Percentiles rank a stretch among this genome's conserved stretches.
Conservation (phyloP, 441 rosid genomes). For the Syzygium syzygioides region DNA sequence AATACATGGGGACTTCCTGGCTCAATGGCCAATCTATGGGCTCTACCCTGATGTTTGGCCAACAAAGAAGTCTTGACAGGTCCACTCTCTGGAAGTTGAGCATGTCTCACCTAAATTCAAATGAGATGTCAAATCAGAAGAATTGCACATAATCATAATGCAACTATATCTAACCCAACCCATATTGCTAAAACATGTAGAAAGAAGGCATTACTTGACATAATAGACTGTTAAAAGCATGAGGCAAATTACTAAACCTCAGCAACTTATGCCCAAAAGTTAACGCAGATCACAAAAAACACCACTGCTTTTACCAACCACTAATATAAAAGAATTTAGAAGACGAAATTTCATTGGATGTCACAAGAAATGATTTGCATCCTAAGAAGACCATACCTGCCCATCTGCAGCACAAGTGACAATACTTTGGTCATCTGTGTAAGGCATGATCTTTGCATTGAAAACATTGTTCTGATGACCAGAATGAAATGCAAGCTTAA, state of each 20-base stretch:
- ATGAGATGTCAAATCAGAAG: neutral
- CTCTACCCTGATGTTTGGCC: constrained; percentile 60
- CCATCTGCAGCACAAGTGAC: constrained; percentile 17
- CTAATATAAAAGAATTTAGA: neutral
- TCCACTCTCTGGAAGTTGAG: constrained; percentile 57
- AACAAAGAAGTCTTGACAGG: constrained; percentile 50
- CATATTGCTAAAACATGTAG: neutral
- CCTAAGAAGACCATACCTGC: neutral
- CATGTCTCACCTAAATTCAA: constrained; percentile 61
- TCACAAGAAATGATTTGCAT: neutral
- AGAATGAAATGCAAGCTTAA: neutral
- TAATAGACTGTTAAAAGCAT: neutral
- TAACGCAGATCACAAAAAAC: neutral
- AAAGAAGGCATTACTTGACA: neutral
- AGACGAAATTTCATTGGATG: neutral
- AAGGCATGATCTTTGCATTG: constrained; percentile 13
- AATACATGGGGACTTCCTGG: constrained; percentile 86
- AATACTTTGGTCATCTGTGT: constrained; percentile 2
- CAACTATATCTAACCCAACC: neutral
- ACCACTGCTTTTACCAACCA: neutral
- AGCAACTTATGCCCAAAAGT: neutral
- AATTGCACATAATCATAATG: neutral
- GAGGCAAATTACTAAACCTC: neutral
- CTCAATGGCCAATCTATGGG: constrained; percentile 79
- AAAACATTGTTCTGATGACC: constrained; percentile 9